These are phyloP conservation scores for Westerdykella ornata DNA, from an alignment of 2,329 filamentous ascomycete genomes.

Conservation along the genomic window DNA sequence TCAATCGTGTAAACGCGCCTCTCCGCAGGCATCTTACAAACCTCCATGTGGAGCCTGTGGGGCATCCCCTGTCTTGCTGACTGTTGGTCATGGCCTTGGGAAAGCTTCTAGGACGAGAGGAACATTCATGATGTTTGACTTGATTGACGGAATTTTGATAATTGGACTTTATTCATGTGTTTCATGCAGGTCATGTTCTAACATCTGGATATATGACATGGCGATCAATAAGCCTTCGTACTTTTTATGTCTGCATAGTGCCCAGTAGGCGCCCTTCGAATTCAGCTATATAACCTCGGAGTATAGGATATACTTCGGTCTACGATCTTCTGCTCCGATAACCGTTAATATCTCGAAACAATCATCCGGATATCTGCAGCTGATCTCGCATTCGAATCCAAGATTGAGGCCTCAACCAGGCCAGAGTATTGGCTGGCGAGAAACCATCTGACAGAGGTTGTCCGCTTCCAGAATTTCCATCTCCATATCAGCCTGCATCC, in stretches of 20 bases:
- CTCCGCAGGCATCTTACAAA: too few relatives aligned
- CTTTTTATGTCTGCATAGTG: constrained; percentile 8
- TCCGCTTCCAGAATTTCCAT: too few relatives aligned
- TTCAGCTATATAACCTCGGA: constrained; percentile 1
- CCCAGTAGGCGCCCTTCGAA: constrained; percentile 1
- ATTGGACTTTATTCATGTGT: constrained; percentile 11
- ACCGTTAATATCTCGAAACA: background rate
- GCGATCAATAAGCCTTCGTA: constrained; percentile 11
- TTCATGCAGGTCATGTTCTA: constrained; percentile 10
- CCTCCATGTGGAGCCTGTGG: too few relatives aligned
- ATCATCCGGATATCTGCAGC: too few relatives aligned
- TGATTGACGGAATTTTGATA: constrained; percentile 11
- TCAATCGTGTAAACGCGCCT: too few relatives aligned
- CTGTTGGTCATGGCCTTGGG: too few relatives aligned
- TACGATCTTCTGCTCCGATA: background rate
- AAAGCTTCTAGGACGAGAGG: constrained; percentile 1
- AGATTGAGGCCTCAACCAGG: too few relatives aligned
- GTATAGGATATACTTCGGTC: constrained; percentile 9
- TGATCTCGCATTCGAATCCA: too few relatives aligned
- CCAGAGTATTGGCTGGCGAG: too few relatives aligned
- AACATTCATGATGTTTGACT: background rate
- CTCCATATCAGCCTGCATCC: too few relatives aligned
- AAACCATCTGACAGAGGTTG: too few relatives aligned
- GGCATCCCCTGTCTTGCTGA: too few relatives aligned
- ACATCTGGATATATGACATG: constrained; percentile 10